Percentiles rank a stretch among this genome's conserved stretches.
Conservation (phyloP, 176 grass and related monocot species). For the Musa itinerans region DNA sequence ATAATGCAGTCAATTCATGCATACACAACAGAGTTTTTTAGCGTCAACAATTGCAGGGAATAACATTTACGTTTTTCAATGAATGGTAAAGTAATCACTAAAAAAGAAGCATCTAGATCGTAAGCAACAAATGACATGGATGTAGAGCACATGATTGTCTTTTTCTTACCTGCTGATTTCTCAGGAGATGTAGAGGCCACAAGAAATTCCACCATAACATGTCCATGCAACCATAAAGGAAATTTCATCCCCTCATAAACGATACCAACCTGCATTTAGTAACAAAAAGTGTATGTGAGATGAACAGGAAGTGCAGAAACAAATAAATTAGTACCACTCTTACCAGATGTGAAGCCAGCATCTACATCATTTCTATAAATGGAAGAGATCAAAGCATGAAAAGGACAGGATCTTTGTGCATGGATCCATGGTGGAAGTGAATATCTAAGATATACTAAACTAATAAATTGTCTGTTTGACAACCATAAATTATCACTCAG, state of each 20-base stretch:
- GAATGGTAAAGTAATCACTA: too few species aligned
- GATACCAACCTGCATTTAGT: constrained; percentile 64
- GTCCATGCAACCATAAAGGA: constrained; percentile 79
- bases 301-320: not conserved
- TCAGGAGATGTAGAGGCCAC: constrained; percentile 56
- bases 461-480: not conserved
- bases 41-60: too few species aligned
- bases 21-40: too few species aligned
- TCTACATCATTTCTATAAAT: not conserved
- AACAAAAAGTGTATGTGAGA: not conserved
- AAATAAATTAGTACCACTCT: not conserved
- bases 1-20: too few species aligned
- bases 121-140: not conserved
- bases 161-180: constrained; percentile 57
- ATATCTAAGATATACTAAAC: not conserved
- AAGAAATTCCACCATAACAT: constrained; percentile 84
- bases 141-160: not conserved
- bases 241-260: constrained; percentile 93
- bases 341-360: not conserved
- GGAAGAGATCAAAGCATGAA: not conserved
- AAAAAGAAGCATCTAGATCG: not conserved
- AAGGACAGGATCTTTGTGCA: not conserved
- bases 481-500: not conserved
- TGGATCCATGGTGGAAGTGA: not conserved
- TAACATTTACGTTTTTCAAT: too few species aligned